These are phyloP conservation scores for Phytophthora meadii DNA, from an alignment of 352 stramenopile species.

Conservation along the genomic window DNA sequence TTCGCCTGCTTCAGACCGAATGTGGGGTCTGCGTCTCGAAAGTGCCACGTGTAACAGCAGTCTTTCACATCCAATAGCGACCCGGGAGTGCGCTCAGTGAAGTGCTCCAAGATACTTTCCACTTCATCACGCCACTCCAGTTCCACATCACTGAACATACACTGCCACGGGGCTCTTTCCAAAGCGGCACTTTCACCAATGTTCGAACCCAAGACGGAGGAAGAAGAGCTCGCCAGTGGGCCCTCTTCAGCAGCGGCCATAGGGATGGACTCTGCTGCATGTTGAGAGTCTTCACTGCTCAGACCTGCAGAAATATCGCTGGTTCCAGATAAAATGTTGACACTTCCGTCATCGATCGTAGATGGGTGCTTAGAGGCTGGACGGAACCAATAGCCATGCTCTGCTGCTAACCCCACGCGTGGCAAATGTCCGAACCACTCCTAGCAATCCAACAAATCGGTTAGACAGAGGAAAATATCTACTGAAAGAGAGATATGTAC, in stretches of 20 bases:
- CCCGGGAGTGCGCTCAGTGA: conserved; percentile 88
- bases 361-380: conserved; percentile 65
- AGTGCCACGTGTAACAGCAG: conserved; percentile 90
- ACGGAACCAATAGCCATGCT: conserved; percentile 86
- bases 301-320: conserved; percentile 9
- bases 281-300: conserved; percentile 21
- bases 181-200: conserved; percentile 13
- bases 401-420: conserved; percentile 75
- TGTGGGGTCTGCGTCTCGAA: conserved; percentile 83
- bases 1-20: conserved; percentile 90
- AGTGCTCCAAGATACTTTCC: conserved; percentile 86
- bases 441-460: conserved; percentile 27
- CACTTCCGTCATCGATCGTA: conserved; percentile 21
- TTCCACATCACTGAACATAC: conserved; percentile 83
- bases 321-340: neutral
- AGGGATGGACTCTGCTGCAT: conserved; percentile 9
- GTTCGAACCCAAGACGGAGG: conserved; percentile 13
- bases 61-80: conserved; percentile 88
- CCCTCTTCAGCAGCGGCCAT: conserved; percentile 22
- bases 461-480: conserved; percentile 6
- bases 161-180: conserved; percentile 74
- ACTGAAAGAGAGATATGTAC: conserved; percentile 19
- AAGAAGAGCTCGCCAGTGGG: conserved; percentile 26
- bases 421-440: conserved; percentile 87
- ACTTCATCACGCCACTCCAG: conserved; percentile 82